Evolutionary conservation across 257 asterid genomes (phyloP).

Genomic region (Nemophila menziesii): DNA sequence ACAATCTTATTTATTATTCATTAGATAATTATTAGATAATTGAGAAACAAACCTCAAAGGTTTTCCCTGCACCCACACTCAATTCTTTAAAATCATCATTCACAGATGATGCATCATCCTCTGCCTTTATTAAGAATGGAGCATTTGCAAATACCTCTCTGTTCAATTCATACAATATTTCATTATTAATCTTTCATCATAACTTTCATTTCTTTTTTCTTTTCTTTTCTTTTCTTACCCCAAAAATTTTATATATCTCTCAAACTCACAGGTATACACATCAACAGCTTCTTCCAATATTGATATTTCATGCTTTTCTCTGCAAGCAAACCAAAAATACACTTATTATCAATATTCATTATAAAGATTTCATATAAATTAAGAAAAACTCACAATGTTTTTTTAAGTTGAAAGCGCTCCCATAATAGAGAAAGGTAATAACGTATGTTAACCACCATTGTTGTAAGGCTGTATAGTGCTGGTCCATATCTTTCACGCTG

Average conservation of each 20-base stretch:
- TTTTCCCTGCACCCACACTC: slow-evolving; percentile 67
- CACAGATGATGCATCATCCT: slow-evolving; percentile 66
- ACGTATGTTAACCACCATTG: slow-evolving; percentile 60
- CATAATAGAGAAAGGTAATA: slow-evolving; percentile 51
- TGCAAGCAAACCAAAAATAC: slow-evolving; percentile 16
- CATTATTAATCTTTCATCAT: too few species aligned
- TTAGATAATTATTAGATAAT: not conserved
- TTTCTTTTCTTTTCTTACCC: too few species aligned
- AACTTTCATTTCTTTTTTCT: too few species aligned
- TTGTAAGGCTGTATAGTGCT: slow-evolving; percentile 81
- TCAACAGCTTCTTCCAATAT: slow-evolving; percentile 60
- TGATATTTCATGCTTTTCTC: slow-evolving; percentile 49
- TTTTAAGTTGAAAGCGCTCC: slow-evolving; percentile 45
- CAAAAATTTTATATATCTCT: slow-evolving; percentile 66
- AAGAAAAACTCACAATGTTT: slow-evolving; percentile 72
- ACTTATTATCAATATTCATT: slow-evolving; percentile 2
- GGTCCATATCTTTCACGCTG: slow-evolving; percentile 96
- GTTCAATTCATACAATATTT: too few species aligned
- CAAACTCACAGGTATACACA: slow-evolving; percentile 70
- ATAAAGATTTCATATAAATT: slow-evolving; percentile 9
- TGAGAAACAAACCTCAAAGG: slow-evolving; percentile 57
- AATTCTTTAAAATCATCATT: slow-evolving; percentile 70
- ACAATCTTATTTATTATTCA: not conserved
- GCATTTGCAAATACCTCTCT: slow-evolving; percentile 85
- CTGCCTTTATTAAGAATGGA: slow-evolving; percentile 84